Evolutionary conservation across 2,329 filamentous ascomycete genomes (phyloP), one percentile per base, ranked within the genome.

Genomic region (Coniochaeta sp.): DNA sequence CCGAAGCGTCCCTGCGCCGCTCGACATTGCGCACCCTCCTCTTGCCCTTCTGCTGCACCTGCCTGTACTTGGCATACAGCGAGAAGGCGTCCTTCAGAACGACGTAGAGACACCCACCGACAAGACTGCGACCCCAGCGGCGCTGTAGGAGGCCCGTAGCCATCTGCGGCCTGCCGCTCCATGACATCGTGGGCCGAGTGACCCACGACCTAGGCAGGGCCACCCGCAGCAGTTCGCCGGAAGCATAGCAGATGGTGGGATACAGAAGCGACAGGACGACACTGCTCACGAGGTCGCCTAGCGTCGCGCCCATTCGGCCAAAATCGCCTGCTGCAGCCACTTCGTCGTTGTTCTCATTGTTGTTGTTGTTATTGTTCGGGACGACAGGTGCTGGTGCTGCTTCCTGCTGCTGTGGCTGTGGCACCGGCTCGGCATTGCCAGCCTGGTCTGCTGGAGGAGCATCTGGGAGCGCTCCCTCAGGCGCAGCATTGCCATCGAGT

Each of bases 101-200:
- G 14, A 97, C 85, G 61, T 92, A 96, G 18, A 95, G 70, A 64
- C 89, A 94, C 0, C 94, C 94, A 1, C 94, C 94, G 1, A 94
- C 78, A 3, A 99, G 74, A 61, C 89, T 96, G 52, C 94, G 78
- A 1, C 91, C 94, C 90, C 94, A 97, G 53, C 85, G 83, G 59
- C 87, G 82, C 63, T 94, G 88, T 28, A 99, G 67, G 24, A 97
- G 73, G 0, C 87, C 85, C 0, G 81, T 80, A 7, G 38, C 38
- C n/a, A n/a, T n/a, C 38, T 26, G 20, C 0, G 57, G 57, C 16
- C 60, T 53, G 26, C 26, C 20, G 9, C 63, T 56, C 4, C 27
- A 22, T 26, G 45, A 4, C n/a, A 26, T 13, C 6, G 58, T 22
- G 1, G 73, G 67, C 8, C 70, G 68, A 0, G 71, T 70, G 9